Evolutionary conservation across 2,329 filamentous ascomycete species (phyloP).

Genomic region (Lachnellula subtilissima): DNA sequence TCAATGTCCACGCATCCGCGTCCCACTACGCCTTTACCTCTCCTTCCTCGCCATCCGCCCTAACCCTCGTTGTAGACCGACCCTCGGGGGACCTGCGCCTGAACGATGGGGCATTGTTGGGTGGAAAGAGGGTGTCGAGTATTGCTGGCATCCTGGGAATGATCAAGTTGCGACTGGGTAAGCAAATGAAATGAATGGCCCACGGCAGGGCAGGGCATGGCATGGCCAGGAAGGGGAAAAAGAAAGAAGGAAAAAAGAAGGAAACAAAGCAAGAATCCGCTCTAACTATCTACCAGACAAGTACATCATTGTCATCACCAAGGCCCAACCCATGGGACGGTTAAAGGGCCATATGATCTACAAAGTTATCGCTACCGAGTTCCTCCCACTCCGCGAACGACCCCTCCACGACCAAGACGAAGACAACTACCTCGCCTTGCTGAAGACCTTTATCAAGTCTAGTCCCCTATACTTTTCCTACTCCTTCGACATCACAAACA

Average conservation of each 20-base stretch:
- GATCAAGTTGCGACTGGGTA: constrained; percentile 88
- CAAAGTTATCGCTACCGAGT: constrained; percentile 84
- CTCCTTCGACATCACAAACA: constrained; percentile 93
- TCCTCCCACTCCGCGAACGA: constrained; percentile 88
- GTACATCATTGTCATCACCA: constrained; percentile 95
- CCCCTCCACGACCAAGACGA: constrained; percentile 90
- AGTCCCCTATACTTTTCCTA: constrained; percentile 98
- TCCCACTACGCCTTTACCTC: constrained; percentile 96
- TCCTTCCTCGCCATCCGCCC: constrained; percentile 84
- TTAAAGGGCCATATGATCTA: constrained; percentile 96
- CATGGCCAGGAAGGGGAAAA: no score
- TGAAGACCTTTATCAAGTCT: constrained; percentile 75
- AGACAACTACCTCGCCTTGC: constrained; percentile 78
- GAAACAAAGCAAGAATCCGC: constrained; percentile 1
- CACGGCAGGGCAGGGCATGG: no score
- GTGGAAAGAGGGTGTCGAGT: constrained; percentile 82
- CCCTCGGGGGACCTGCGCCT: constrained; percentile 88
- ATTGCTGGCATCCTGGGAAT: constrained; percentile 93
- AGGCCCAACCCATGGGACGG: constrained; percentile 83
- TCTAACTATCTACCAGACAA: constrained; percentile 55
- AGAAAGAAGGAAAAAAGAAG: no score
- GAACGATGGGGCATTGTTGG: constrained; percentile 70
- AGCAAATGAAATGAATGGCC: constrained; percentile 20
- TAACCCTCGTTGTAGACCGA: constrained; percentile 82
- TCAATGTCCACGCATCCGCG: constrained; percentile 89